Evolutionary conservation across 345 rosid species (phyloP), one percentile per base, ranked within the genome.

Genomic region (Rhizophora mangle): DNA sequence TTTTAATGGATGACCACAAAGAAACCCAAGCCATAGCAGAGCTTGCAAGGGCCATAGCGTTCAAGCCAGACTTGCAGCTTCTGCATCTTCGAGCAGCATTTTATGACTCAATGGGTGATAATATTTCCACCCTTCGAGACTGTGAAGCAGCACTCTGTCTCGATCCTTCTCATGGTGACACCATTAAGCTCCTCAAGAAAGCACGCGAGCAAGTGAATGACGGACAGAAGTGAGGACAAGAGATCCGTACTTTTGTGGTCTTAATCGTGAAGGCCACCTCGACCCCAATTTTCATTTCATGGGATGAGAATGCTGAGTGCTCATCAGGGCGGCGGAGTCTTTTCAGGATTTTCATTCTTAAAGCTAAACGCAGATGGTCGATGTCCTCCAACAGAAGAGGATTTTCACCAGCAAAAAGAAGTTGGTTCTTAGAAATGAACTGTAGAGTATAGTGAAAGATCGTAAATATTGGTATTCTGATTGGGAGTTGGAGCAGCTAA

Each of bases 121-220:
- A 71, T 62, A 58, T 70, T 16, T 80, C 84, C 32, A 78, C 97
- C 2, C 9, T 85, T 19, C 83, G 87, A 82, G 99, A 96, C 74
- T 92, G 96, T 70, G 97, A 90, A 85, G 99, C 99, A 67, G 99
- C 98, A 22, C 89, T 96, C 22, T 87, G 98, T 71, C 87, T 92
- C 64, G 98, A 96, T 61, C 90, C 93, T 21, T 61, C 59, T 67
- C 93, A 88, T 31, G 13, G 68, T 2, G 96, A 89, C 61, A 80
- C 95, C n/a, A 74, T 85, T 8, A 90, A 89, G 20, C 87, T 96
- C 39, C 87, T 85, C 65, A 76, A 74, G 11, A 89, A 72, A 81
- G 85, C 89, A 39, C 74, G 69, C 70, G 88, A 87, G 24, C 70
- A 49, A 52, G 68, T 75, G 39, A 73, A 80, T 66, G 82, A 82